Evolutionary conservation across 2,329 filamentous ascomycete genomes (phyloP).

Genomic region (Hypoxylon sp.): DNA sequence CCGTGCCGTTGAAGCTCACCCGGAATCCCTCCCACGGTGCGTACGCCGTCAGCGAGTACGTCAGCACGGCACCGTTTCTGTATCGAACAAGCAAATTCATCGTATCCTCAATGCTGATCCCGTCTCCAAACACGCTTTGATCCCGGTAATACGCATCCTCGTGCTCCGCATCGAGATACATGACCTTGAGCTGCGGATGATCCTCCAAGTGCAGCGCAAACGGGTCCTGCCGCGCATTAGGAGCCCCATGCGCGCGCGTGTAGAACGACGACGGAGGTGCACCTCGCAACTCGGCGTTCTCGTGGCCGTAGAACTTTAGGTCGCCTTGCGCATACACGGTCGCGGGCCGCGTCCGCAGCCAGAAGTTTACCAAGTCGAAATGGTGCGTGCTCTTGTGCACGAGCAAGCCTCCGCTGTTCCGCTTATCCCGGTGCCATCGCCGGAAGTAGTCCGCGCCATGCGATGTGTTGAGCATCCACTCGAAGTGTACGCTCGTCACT

Average conservation of each 20-base stretch:
- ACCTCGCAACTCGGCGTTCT: conserved; percentile 70
- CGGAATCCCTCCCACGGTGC: conserved; percentile 73
- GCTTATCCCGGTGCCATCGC: conserved; percentile 73
- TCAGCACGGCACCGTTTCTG: conserved; percentile 67
- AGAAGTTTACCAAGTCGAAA: conserved; percentile 74
- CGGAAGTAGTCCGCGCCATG: conserved; percentile 74
- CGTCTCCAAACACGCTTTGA: conserved; percentile 73
- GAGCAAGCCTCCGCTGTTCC: conserved; percentile 69
- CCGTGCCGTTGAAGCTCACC: conserved; percentile 69
- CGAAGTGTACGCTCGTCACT: conserved; percentile 71
- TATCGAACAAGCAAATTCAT: conserved; percentile 72
- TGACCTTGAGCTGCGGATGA: conserved; percentile 66
- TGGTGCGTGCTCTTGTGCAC: conserved; percentile 75
- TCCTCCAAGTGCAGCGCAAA: conserved; percentile 70
- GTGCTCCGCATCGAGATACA: conserved; percentile 73
- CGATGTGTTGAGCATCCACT: conserved; percentile 73
- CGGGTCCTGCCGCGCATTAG: conserved; percentile 65
- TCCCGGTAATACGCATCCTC: conserved; percentile 73
- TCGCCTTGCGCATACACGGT: conserved; percentile 71
- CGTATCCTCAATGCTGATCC: conserved; percentile 74
- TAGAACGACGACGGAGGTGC: conserved; percentile 61
- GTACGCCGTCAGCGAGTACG: conserved; percentile 71
- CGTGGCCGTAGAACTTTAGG: conserved; percentile 70
- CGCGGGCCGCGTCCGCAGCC: conserved; percentile 67
- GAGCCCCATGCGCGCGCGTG: conserved; percentile 63